Evolutionary conservation across 768 basidiomycete species (phyloP), one percentile per base, ranked within the genome.

Genomic region (Boletus bicolor): DNA sequence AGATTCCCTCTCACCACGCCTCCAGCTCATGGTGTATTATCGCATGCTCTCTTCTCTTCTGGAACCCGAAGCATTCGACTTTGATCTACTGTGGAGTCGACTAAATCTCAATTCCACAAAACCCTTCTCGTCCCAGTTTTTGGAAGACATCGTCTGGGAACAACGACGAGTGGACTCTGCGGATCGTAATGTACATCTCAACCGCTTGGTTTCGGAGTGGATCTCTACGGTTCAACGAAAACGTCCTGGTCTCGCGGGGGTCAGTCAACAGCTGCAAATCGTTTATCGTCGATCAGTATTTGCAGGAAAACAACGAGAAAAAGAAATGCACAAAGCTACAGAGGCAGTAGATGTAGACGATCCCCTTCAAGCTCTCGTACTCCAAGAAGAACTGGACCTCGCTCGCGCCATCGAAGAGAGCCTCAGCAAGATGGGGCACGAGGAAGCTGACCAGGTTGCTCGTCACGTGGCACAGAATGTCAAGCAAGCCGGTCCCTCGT

Each of bases 1-100:
- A 39, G 89, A 91, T 58, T 77, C 82, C 0, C 66, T 79, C 14
- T 67, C 83, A 1, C 77, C 89, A 0, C 80, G 81, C 7, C 71
- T 91, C 36, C 91, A 93, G 66, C 77, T 92, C 5, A 90, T 90
- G 86, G 71, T 91, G 37, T 93, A 93, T 64, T 79, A 82, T 61
- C 82, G 82, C 17, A 80, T 93, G 49, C 75, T 93, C 37, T 74
- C 76, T 21, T 70, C 72, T 4, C 71, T 90, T 12, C 66, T 85
- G 19, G 69, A 79, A 4, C 75, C 76, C 1, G 58, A 59, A 37
- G 49, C 62, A 0, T 80, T 84, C 55, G 77, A 85, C 60, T 89
- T 86, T 62, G 44, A 67, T 24, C 51, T 64, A 0, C 60, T 91
- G 10, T 91, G 86, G 84, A 59, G 55, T 14, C 72, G 69, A 26